Evolutionary conservation across 2,329 filamentous ascomycete genomes (phyloP).

Genomic region (Fusarium avenaceum): DNA sequence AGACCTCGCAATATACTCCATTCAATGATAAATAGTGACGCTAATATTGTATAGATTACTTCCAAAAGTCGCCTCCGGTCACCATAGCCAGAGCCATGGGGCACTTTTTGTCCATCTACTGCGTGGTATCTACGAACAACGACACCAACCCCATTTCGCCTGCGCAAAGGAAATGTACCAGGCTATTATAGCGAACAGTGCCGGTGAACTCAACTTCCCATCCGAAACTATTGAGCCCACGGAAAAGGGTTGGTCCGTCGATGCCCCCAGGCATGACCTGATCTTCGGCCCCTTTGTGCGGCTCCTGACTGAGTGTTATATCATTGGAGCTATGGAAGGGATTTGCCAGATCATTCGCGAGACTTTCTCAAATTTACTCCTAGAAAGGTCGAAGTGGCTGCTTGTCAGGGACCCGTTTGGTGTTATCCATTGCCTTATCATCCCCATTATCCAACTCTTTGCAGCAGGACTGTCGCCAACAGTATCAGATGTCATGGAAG

Average conservation of each 20-base stretch:
- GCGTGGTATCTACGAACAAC: not conserved
- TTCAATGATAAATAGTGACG: not conserved
- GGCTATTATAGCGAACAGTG: conserved; percentile 10
- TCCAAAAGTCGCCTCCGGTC: conserved; percentile 9
- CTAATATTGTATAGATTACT: conserved; percentile 1
- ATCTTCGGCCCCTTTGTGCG: conserved; percentile 1
- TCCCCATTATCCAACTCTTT: conserved; percentile 6
- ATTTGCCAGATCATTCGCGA: conserved; percentile 1
- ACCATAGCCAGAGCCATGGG: not conserved
- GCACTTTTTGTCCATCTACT: conserved; percentile 14
- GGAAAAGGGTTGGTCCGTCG: not conserved
- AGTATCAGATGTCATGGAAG: not conserved
- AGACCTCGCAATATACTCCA: not conserved
- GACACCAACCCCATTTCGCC: not conserved
- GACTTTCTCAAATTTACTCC: conserved; percentile 1
- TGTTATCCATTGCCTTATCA: conserved; percentile 7
- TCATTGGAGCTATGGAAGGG: conserved; percentile 4
- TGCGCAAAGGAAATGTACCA: conserved; percentile 5
- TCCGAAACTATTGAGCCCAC: not conserved
- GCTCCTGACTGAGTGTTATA: conserved; percentile 11
- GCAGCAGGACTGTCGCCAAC: not conserved
- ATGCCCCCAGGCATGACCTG: conserved; percentile 5
- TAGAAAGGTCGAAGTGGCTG: conserved; percentile 5
- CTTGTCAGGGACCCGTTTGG: not conserved
- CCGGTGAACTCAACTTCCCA: conserved; percentile 10